A percentile compares a stretch with the other conserved stretches of the same genome.
phyloP scores from a whole-genome alignment of 1,139 yeast species.

The Diutina sp. region DNA sequence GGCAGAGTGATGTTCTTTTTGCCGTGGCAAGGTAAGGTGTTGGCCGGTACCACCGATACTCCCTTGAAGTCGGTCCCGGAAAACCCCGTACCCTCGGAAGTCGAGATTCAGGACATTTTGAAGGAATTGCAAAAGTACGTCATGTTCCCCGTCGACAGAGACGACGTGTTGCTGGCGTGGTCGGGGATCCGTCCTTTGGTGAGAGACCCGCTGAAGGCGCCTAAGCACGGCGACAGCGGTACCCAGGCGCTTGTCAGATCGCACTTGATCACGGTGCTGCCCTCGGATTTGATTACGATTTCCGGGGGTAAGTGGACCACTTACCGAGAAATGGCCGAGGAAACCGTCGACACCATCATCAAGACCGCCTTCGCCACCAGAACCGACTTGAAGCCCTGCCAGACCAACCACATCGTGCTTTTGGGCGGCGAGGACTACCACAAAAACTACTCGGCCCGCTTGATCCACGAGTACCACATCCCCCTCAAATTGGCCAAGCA shows the following conservation, averaged over 20 bases:
- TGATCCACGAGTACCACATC: constrained; percentile 67
- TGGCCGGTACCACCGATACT: constrained; percentile 94
- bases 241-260: constrained; percentile 87
- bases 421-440: constrained; percentile 67
- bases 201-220: constrained; percentile 61
- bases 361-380: constrained; percentile 28
- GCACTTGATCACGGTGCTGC: constrained; percentile 66
- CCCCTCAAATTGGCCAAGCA: constrained; percentile 73
- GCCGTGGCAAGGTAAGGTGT: constrained; percentile 96
- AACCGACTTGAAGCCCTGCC: constrained; percentile 38
- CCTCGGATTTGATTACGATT: constrained; percentile 70
- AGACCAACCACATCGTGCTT: constrained; percentile 48
- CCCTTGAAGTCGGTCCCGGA: constrained; percentile 65
- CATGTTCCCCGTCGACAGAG: constrained; percentile 78
- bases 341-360: constrained; percentile 70
- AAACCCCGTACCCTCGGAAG: constrained; percentile 79
- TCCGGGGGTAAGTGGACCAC: constrained; percentile 99
- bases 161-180: constrained; percentile 93
- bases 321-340: constrained; percentile 95
- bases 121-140: constrained; percentile 82
- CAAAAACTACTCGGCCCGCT: constrained; percentile 60
- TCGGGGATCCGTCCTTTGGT: constrained; percentile 94
- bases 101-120: constrained; percentile 80
- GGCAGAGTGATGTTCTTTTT: constrained; percentile 95
- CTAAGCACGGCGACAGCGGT: constrained; percentile 30